phyloP scores from a whole-genome alignment of 192 early-diverging fungal genomes.

The Coemansia aciculifera region DNA sequence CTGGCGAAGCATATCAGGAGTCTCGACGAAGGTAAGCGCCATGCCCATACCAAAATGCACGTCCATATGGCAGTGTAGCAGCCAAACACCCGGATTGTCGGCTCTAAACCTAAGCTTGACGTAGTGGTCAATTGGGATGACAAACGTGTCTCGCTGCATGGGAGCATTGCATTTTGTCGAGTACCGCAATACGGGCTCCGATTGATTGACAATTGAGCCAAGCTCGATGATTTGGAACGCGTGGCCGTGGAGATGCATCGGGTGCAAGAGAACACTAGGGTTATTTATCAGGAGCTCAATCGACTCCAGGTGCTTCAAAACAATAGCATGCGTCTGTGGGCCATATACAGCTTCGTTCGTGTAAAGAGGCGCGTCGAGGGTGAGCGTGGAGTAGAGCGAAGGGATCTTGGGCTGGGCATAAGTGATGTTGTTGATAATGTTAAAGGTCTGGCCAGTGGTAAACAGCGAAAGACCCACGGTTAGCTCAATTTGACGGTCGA shows the following conservation, averaged over 20 bases:
- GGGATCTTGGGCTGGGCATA: slow-evolving; percentile 64
- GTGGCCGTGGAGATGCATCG: slow-evolving; percentile 81
- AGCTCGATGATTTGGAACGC: slow-evolving; percentile 70
- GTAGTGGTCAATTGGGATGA: slow-evolving; percentile 59
- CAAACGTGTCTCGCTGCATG: slow-evolving; percentile 69
- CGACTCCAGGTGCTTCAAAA: slow-evolving; percentile 59
- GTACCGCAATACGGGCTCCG: not conserved
- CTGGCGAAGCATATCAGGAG: slow-evolving; percentile 61
- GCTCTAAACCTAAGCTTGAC: slow-evolving; percentile 69
- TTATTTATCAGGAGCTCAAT: slow-evolving; percentile 72
- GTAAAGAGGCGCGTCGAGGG: slow-evolving; percentile 50
- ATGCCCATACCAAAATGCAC: slow-evolving; percentile 65
- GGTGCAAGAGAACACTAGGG: slow-evolving; percentile 62
- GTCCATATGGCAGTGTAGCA: slow-evolving; percentile 77
- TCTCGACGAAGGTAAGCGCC: slow-evolving; percentile 66
- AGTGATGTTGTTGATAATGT: slow-evolving; percentile 58
- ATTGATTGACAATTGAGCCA: slow-evolving; percentile 33
- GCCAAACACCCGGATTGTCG: slow-evolving; percentile 78
- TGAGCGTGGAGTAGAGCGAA: slow-evolving; percentile 61
- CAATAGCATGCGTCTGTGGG: slow-evolving; percentile 57
- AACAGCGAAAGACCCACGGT: slow-evolving; percentile 55
- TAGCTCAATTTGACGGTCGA: slow-evolving; percentile 12
- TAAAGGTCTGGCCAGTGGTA: slow-evolving; percentile 55
- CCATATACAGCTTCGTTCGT: slow-evolving; percentile 61
- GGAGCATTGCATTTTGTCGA: slow-evolving; percentile 11